Conservation (phyloP, 1,139 yeast genomes). For the Geotrichum carabidarum region DNA sequence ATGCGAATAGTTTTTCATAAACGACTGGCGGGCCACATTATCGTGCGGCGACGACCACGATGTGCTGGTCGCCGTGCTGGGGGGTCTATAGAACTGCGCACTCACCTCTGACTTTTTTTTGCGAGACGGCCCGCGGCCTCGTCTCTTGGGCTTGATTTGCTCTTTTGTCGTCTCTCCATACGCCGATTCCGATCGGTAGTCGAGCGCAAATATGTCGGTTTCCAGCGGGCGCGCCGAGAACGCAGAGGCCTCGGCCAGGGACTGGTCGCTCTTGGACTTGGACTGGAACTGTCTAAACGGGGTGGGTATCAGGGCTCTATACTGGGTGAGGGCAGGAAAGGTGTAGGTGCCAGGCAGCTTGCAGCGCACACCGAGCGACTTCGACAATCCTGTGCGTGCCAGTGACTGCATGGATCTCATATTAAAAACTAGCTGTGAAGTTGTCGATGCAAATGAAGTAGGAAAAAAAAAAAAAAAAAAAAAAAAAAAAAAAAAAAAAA, state of each 20-base stretch:
- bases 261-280: conserved; percentile 7
- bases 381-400: background rate
- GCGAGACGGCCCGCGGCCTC: conserved; percentile 4
- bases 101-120: background rate
- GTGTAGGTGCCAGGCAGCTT: background rate
- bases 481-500: conserved; percentile 5
- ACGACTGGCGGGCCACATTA: conserved; percentile 31
- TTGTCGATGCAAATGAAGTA: background rate
- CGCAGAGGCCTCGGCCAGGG: background rate
- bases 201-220: background rate
- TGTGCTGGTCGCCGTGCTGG: conserved; percentile 7
- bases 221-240: background rate
- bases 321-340: conserved; percentile 4
- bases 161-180: background rate
- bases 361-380: background rate
- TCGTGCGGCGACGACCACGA: conserved; percentile 39
- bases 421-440: background rate
- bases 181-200: background rate
- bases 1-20: conserved; percentile 50
- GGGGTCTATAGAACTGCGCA: conserved; percentile 1
- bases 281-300: background rate
- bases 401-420: conserved; percentile 10
- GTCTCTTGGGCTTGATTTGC: conserved; percentile 6
- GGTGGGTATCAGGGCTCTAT: background rate
- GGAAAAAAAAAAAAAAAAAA: conserved; percentile 2